Base-by-base conservation (phyloP, 345 rosid genomes). In the Lumnitzera racemosa region DNA sequence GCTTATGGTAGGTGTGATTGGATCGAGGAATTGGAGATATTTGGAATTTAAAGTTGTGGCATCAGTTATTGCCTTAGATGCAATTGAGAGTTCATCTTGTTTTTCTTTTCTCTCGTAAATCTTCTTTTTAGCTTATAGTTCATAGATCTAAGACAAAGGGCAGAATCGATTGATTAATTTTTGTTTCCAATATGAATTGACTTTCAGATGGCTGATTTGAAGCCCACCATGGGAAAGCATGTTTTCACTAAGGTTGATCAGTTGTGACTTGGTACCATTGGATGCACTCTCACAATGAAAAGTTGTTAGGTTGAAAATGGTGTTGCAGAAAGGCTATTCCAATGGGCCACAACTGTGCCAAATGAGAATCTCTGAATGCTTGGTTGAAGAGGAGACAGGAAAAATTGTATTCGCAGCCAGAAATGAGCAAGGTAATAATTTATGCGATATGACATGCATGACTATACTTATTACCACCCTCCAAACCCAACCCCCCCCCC, bases 171-270 rank as follows among this genome's bases (percentile, higher is more conserved):
- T 9, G 2, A 4, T 14, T 49, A 4, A 13, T 13, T 49, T 49
- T 49, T 49, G 52, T 13, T 49, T 13, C 13, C 13, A 49, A 49
- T 49, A 2, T 16, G 43, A 36, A 36, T 36, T 4, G 3, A 8
- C 14, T 17, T 65, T 8, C 25, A 65, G 63, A 65, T 65, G 69
- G 55, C 69, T 58, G 67, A 63, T 14, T 58, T 49, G 1, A 67
- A 67, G 58, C 60, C 65, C 49, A 61, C 61, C 12, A 48, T 67
- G 60, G 61, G 71, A 55, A 67, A 67, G 46, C 71, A 65, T 0
- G 65, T 60, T 20, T 67, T 67, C 65, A 67, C 71, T n/a, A 67
- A 67, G 65, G 71, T 67, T 15, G 65, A 67, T 55, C 71, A 67
- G 71, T 53, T 67, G 58, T 59, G 71, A 2, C 71, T 65, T 24